These are phyloP conservation scores for Dacryopinax primogenitus DNA, from an alignment of 768 basidiomycete genomes.

Conservation along the genomic window DNA sequence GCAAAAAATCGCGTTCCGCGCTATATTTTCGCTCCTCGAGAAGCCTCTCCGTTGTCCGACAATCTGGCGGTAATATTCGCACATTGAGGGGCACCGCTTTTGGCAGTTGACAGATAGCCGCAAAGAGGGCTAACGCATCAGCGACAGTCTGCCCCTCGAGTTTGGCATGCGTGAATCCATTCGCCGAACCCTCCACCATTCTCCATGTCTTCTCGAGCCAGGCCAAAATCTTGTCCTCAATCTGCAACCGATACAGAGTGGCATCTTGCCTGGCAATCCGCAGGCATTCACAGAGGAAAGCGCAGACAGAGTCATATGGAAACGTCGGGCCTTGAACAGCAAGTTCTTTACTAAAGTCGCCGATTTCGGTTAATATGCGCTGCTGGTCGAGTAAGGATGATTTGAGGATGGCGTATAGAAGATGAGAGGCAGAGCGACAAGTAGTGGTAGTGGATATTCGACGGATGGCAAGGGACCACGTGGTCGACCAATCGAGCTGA, in stretches of 20 bases:
- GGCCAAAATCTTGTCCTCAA: conserved; percentile 72
- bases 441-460: conserved; percentile 53
- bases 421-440: conserved; percentile 69
- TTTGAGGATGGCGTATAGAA: conserved; percentile 43
- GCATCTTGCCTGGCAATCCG: conserved; percentile 67
- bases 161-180: conserved; percentile 28
- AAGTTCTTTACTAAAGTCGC: conserved; percentile 64
- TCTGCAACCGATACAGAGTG: conserved; percentile 64
- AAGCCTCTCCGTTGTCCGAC: conserved; percentile 47
- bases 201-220: conserved; percentile 73
- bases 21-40: conserved; percentile 44
- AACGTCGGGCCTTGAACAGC: conserved; percentile 80
- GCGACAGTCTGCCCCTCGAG: conserved; percentile 40
- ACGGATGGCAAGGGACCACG: conserved; percentile 75
- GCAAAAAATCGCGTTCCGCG: conserved; percentile 56
- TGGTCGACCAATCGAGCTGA: conserved; percentile 50
- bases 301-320: conserved; percentile 83
- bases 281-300: conserved; percentile 58
- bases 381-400: conserved; percentile 36
- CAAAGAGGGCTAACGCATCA: conserved; percentile 54
- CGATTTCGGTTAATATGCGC: conserved; percentile 57
- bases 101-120: conserved; percentile 47
- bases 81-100: conserved; percentile 36
- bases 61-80: conserved; percentile 53
- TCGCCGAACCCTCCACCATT: conserved; percentile 32